A percentile compares a stretch with the other conserved stretches of the same genome.
These are phyloP conservation scores for Salvia splendens DNA, from an alignment of 257 asterid genomes.

Conservation along the genomic window DNA sequence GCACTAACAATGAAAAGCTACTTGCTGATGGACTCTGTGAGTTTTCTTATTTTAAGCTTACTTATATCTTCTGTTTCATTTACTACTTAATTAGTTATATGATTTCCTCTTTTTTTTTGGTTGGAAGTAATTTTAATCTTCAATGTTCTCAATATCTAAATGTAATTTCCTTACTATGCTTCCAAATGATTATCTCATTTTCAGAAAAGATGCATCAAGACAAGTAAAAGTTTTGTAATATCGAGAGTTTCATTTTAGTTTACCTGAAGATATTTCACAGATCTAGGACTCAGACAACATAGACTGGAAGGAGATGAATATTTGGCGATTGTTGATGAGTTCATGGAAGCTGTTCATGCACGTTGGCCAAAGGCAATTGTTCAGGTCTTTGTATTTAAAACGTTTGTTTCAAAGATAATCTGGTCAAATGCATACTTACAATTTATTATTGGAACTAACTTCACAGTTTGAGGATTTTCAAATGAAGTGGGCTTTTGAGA, in stretches of 20 bases:
- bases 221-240: conserved; percentile 12
- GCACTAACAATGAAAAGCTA: conserved; percentile 95
- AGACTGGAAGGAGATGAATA: conserved; percentile 99
- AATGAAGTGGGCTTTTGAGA: conserved; percentile 99
- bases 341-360: conserved; percentile 99
- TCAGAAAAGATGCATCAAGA: not conserved
- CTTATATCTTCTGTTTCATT: conserved; percentile 13
- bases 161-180: conserved; percentile 16
- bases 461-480: conserved; percentile 98
- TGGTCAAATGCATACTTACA: conserved; percentile 33
- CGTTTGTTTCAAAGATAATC: conserved; percentile 16
- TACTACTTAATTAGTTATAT: not conserved
- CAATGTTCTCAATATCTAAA: conserved; percentile 8
- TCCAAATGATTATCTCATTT: conserved; percentile 23
- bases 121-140: conserved; percentile 21
- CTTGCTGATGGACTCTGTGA: conserved; percentile 93
- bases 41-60: conserved; percentile 40
- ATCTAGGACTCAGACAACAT: conserved; percentile 92
- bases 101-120: conserved; percentile 11
- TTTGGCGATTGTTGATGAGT: conserved; percentile 85
- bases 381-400: conserved; percentile 62
- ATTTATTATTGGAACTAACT: conserved; percentile 30
- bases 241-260: conserved; percentile 26
- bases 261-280: conserved; percentile 51
- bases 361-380: conserved; percentile 99